Percentiles rank a stretch among this genome's conserved stretches.
Evolutionary conservation across 1,139 yeast species (phyloP).

Genomic region (Pichia sp.): DNA sequence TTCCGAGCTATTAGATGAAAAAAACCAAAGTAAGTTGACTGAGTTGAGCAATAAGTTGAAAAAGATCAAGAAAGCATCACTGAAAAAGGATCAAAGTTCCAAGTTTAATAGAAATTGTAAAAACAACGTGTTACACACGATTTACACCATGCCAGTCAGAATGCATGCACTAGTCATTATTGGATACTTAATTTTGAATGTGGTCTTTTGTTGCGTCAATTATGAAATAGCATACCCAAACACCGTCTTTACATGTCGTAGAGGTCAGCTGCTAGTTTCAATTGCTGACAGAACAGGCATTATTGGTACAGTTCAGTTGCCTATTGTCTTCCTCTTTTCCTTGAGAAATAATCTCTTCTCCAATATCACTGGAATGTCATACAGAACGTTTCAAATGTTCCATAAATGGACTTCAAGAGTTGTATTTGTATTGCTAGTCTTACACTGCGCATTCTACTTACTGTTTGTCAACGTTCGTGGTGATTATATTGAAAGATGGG

Average conservation of each 20-base stretch:
- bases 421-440: slow-evolving; percentile 36
- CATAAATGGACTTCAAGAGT: slow-evolving; percentile 60
- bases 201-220: slow-evolving; percentile 28
- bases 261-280: slow-evolving; percentile 35
- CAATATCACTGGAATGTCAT: slow-evolving; percentile 56
- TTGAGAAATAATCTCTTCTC: slow-evolving; percentile 60
- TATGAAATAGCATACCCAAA: slow-evolving; percentile 29
- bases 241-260: slow-evolving; percentile 29
- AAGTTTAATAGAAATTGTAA: slow-evolving; percentile 8
- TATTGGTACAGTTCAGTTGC: slow-evolving; percentile 51
- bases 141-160: slow-evolving; percentile 30
- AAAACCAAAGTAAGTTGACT: background rate
- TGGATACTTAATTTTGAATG: slow-evolving; percentile 26
- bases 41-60: background rate
- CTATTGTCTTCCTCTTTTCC: slow-evolving; percentile 53
- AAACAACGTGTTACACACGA: slow-evolving; percentile 9
- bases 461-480: slow-evolving; percentile 36
- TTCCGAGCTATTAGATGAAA: slow-evolving; percentile 1
- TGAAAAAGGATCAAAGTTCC: background rate
- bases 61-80: background rate
- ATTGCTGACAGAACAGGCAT: slow-evolving; percentile 61
- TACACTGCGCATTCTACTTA: slow-evolving; percentile 42
- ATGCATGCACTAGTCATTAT: slow-evolving; percentile 29
- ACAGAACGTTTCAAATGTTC: slow-evolving; percentile 51
- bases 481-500: slow-evolving; percentile 43